A percentile compares a stretch with the other conserved stretches of the same genome.
These are phyloP conservation scores for Cyclotella baltica DNA, from an alignment of 108 stramenopile species.

Conservation along the genomic window DNA sequence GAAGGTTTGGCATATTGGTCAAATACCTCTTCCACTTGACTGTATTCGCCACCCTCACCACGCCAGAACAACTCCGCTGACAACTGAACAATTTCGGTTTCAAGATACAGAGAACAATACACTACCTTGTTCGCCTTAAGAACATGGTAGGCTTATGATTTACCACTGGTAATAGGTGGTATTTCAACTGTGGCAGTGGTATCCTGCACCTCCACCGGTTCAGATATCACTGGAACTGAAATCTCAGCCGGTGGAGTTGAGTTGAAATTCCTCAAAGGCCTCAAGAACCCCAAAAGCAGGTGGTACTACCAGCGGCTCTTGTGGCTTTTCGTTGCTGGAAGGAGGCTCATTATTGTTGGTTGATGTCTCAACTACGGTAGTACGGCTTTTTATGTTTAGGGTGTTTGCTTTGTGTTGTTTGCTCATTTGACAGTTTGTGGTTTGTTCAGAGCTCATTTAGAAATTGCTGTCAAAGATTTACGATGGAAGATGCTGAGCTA, in stretches of 20 bases:
- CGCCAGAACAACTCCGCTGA: background rate
- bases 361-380: background rate
- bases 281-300: no score
- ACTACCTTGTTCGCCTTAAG: constrained; percentile 18
- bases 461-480: no score
- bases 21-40: no score
- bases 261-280: background rate
- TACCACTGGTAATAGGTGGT: no score
- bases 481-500: no score
- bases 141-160: no score
- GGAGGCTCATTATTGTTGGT: background rate
- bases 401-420: no score
- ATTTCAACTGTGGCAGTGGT: background rate
- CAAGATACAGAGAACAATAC: constrained; percentile 2
- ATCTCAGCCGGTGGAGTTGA: background rate
- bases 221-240: background rate
- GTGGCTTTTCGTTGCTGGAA: background rate
- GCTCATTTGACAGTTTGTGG: no score
- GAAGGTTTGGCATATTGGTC: no score
- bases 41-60: background rate
- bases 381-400: no score
- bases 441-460: no score
- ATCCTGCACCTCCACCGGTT: no score
- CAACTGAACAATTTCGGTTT: constrained; percentile 1
- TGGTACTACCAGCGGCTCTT: background rate